Percentiles rank a stretch among this genome's conserved stretches.
These are phyloP conservation scores for Coemansia sp. DNA, from an alignment of 192 early-diverging fungal species.

Conservation along the genomic window DNA sequence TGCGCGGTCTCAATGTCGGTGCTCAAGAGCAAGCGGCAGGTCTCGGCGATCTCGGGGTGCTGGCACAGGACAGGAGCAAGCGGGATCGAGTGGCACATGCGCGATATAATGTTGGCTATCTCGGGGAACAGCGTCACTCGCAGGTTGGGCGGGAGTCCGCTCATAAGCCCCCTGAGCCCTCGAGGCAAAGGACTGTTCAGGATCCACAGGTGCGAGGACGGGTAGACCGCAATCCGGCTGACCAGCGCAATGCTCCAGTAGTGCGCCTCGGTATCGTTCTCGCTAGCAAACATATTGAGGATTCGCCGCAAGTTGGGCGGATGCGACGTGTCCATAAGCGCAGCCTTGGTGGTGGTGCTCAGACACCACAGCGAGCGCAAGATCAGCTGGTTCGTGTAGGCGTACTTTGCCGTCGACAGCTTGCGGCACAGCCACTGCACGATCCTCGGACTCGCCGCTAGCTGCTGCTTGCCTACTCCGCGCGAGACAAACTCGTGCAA, in stretches of 20 bases:
- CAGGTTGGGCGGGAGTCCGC: constrained; percentile 1
- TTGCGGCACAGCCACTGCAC: constrained; percentile 42
- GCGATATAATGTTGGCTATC: constrained; percentile 33
- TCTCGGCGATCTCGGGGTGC: constrained; percentile 16
- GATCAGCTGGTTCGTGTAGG: constrained; percentile 54
- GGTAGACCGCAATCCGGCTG: constrained; percentile 17
- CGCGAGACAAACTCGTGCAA: constrained; percentile 55
- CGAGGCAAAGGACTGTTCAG: constrained; percentile 35
- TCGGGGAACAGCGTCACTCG: constrained; percentile 34
- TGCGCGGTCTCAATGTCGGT: constrained; percentile 25
- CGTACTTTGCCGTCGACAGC: constrained; percentile 41
- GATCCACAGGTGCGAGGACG: constrained; percentile 45
- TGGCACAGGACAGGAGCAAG: constrained; percentile 18
- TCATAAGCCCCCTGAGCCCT: constrained; percentile 15
- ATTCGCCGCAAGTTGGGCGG: constrained; percentile 44
- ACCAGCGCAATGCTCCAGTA: constrained; percentile 44
- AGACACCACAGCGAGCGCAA: constrained; percentile 51
- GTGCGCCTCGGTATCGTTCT: constrained; percentile 36
- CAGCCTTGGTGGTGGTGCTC: constrained; percentile 11
- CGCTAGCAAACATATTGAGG: constrained; percentile 27
- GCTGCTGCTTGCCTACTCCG: constrained; percentile 25
- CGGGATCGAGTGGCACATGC: constrained; percentile 34
- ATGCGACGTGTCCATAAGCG: constrained; percentile 20
- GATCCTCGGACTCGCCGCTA: constrained; percentile 31
- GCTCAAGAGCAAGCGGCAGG: constrained; percentile 19